A percentile compares a stretch with the other conserved stretches of the same genome.
phyloP scores from a whole-genome alignment of 2,329 filamentous ascomycete species.

The Alternaria metachromatica region DNA sequence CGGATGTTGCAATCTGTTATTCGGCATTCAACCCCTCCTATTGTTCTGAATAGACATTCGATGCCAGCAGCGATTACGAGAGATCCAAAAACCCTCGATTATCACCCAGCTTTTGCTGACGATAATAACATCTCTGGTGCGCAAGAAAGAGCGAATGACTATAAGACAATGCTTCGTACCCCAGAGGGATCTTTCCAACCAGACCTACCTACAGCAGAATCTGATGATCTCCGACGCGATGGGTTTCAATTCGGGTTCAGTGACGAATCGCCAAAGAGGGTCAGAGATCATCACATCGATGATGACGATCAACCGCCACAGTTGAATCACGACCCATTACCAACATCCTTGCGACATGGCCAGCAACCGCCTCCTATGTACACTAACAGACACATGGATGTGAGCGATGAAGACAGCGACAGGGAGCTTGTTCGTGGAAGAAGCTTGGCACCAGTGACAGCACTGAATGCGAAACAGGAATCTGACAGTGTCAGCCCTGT shows the following conservation, averaged over 20 bases:
- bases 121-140: background rate
- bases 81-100: background rate
- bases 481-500: conserved; percentile 36
- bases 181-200: background rate
- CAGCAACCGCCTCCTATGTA: conserved; percentile 14
- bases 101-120: conserved; percentile 6
- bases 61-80: conserved; percentile 5
- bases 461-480: conserved; percentile 4
- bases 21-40: conserved; percentile 32
- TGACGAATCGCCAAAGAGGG: background rate
- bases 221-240: background rate
- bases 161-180: background rate
- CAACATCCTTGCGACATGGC: background rate
- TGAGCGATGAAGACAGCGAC: conserved; percentile 21
- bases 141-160: background rate
- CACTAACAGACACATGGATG: conserved; percentile 10
- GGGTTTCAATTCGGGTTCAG: background rate
- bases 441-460: conserved; percentile 1
- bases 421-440: conserved; percentile 8
- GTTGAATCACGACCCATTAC: conserved; percentile 29
- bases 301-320: conserved; percentile 31
- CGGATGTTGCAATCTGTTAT: conserved; percentile 38
- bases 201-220: background rate
- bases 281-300: conserved; percentile 1
- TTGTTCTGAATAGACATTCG: conserved; percentile 6